Conservation (phyloP, 2,329 filamentous ascomycete genomes). For the Hypoxylon sp. region DNA sequence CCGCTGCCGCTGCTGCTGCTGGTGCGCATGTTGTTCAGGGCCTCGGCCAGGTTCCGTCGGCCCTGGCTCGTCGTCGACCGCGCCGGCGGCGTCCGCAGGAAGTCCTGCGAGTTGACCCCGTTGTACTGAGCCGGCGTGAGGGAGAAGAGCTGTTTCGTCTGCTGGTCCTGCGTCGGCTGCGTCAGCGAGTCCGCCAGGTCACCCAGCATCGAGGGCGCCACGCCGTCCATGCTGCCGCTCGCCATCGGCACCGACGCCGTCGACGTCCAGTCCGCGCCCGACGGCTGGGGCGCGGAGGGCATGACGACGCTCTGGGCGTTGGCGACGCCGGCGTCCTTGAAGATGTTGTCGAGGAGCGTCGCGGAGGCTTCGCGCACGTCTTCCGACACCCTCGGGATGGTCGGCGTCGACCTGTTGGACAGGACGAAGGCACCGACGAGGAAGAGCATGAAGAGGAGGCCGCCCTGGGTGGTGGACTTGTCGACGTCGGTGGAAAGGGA, state of each 20-base stretch:
- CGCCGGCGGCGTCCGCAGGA: conserved; percentile 68
- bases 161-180: conserved; percentile 83
- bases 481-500: conserved; percentile 63
- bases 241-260: conserved; percentile 56
- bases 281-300: conserved; percentile 64
- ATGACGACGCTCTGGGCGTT: conserved; percentile 56
- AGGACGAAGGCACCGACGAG: conserved; percentile 96
- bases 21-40: conserved; percentile 81
- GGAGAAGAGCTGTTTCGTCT: conserved; percentile 88
- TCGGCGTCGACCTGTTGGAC: conserved; percentile 79
- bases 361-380: conserved; percentile 84
- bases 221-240: conserved; percentile 59
- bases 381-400: conserved; percentile 81
- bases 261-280: conserved; percentile 61
- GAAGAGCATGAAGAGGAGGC: conserved; percentile 92
- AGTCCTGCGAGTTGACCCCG: conserved; percentile 80
- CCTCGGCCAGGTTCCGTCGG: conserved; percentile 81
- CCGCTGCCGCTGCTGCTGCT: conserved; percentile 70
- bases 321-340: conserved; percentile 80
- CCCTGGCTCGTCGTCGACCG: conserved; percentile 70
- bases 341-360: conserved; percentile 80
- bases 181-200: conserved; percentile 76
- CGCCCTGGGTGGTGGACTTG: conserved; percentile 79
- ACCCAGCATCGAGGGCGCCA: conserved; percentile 71
- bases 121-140: conserved; percentile 91